Evolutionary conservation across 78 protist species (phyloP).

Genomic region (Polysphondylium violaceum): DNA sequence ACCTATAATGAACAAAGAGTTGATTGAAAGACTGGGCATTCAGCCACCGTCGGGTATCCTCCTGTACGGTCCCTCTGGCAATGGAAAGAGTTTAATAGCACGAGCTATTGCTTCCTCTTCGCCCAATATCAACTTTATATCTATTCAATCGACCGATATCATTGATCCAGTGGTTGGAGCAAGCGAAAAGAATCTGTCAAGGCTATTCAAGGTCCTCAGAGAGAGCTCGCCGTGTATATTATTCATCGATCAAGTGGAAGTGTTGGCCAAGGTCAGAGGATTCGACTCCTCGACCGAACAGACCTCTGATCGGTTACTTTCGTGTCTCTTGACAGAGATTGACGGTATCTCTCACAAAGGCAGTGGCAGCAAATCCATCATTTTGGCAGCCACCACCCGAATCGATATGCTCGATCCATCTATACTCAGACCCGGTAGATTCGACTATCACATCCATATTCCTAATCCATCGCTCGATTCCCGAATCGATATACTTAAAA

Average conservation of each 20-base stretch:
- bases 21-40: constrained; percentile 98
- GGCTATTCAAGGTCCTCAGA: constrained; percentile 95
- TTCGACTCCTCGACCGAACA: constrained; percentile 33
- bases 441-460: constrained; percentile 52
- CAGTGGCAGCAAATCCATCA: background rate
- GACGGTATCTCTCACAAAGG: constrained; percentile 30
- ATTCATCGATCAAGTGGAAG: constrained; percentile 99
- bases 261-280: constrained; percentile 54
- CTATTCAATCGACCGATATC: constrained; percentile 97
- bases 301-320: constrained; percentile 51
- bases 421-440: constrained; percentile 68
- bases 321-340: constrained; percentile 65
- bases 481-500: constrained; percentile 31
- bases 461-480: constrained; percentile 18
- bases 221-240: constrained; percentile 99
- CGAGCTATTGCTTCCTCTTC: constrained; percentile 95
- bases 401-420: constrained; percentile 61
- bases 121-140: constrained; percentile 95
- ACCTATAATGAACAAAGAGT: constrained; percentile 99
- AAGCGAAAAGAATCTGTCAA: constrained; percentile 96
- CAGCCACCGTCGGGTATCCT: constrained; percentile 96
- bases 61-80: constrained; percentile 91
- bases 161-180: constrained; percentile 99
- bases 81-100: constrained; percentile 90
- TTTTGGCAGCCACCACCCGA: constrained; percentile 59